A percentile compares a stretch with the other conserved stretches of the same genome.
These are phyloP conservation scores for Phytophthora rubi DNA, from an alignment of 352 stramenopile species.

Conservation along the genomic window DNA sequence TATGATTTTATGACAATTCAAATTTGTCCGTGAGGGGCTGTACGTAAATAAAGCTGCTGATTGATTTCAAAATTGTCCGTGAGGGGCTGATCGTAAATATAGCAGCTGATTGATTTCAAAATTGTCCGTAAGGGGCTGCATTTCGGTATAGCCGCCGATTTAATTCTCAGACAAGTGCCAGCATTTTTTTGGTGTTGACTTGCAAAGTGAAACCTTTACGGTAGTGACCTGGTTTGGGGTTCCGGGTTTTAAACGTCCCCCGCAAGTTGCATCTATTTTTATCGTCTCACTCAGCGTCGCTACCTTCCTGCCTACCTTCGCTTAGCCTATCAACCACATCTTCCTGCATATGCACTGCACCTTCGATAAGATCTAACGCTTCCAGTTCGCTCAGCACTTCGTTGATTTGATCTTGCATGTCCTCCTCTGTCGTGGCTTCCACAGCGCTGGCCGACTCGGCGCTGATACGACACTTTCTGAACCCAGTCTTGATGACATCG, in stretches of 20 bases:
- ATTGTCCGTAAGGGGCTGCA: too few species aligned
- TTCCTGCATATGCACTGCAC: too few species aligned
- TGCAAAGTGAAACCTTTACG: conserved; percentile 5
- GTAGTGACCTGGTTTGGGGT: conserved; percentile 2
- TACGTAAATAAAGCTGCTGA: too few species aligned
- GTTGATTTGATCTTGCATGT: background rate
- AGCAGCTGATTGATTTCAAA: too few species aligned
- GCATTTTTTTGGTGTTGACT: background rate
- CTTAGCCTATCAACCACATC: background rate
- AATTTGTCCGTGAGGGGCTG: too few species aligned
- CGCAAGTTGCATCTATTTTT: background rate
- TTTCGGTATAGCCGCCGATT: too few species aligned
- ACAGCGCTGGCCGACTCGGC: background rate
- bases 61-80: too few species aligned
- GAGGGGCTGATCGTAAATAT: too few species aligned
- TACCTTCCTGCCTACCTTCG: background rate
- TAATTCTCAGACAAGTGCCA: too few species aligned
- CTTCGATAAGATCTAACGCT: too few species aligned
- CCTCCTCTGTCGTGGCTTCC: background rate
- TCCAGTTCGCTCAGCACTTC: background rate
- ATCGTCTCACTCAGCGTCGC: background rate
- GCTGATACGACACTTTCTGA: background rate
- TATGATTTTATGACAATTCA: too few species aligned
- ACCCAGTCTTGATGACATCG: background rate
- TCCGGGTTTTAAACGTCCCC: background rate